Base-by-base conservation (phyloP, 805 yeast genomes). In the Saccharomycopsis fibuligera region DNA sequence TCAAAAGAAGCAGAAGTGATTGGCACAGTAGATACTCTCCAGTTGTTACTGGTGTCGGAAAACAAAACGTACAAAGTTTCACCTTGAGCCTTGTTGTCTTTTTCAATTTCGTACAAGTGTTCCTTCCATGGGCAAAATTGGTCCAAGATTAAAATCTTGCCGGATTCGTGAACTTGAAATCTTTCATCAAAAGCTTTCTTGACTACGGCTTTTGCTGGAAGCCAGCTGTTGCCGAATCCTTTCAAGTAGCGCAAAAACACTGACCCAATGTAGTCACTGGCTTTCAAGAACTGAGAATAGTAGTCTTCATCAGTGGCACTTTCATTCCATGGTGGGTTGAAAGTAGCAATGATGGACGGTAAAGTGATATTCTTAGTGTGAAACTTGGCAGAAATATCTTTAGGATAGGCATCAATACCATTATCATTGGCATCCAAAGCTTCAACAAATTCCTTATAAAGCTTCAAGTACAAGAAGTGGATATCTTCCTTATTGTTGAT, bases 341-440 rank as follows among this genome's bases (percentile, higher is more conserved):
- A 72, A 53, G 79, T 76, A 10, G 91, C 69, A 12, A 93, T 86
- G 38, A 89, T 68, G 1, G 89, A 74, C 6, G 96, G 91, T 46
- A 93, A 73, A 16, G 87, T 74, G 64, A 88, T 82, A 57, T 81
- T 79, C 57, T 76, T 75, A 60, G 84, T 89, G 56, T 76, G 75
- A 70, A 87, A 93, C 54, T 71, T 74, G 41, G 86, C 81, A 17
- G 62, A 55, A 3, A 58, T 76, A 42, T 73, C 76, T 23, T 69
- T 70, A 4, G 74, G 76, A 60, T 79, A 86, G 58, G 85, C 82
- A 62, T 75, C 75, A 54, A 91, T 78, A 60, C 99, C 99, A 61
- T 93, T 93, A 65, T 93, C 99, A 61, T 90, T 87, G 49, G 97
- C 99, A 67, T 90, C 99, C 30, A 93, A 73, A 8, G 96, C 81